Base-by-base conservation (phyloP, 176 grass and related monocot genomes). In the Avena atlantica region DNA sequence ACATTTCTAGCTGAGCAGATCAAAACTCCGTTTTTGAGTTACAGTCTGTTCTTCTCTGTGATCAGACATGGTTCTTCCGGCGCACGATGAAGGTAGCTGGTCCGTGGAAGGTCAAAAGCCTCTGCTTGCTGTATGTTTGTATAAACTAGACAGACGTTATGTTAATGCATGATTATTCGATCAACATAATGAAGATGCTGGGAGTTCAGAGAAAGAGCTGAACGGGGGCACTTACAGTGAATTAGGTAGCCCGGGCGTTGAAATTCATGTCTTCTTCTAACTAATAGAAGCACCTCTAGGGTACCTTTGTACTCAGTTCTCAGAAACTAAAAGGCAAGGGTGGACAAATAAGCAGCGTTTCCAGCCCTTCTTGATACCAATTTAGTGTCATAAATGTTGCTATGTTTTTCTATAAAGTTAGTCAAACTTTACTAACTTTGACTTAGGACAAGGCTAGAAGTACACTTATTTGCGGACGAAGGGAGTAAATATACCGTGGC, bases 261-360 rank as follows among this genome's bases (percentile, higher is more conserved):
- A 95, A 93, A 76, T 98, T 93, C 93, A 95, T 94, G 69, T 95
- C 91, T 93, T 93, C 82, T 83, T 95, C 91, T 78, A 98, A 74
- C 25, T 25, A 25, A 25, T 14, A 95, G 45, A 58, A 95, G 86
- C 58, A 94, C 80, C 4, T 92, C 88, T 20, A 95, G 90, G 31
- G 50, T 69, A 70, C 93, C 96, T 76, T 68, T 65, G 76, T 98
- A 98, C 27, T 76, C 65, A 62, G 20, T 86, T 89, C 75, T 89
- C 60, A 98, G 82, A 64, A 98, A 95, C 21, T 98, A 84, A 4
- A 87, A 36, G 70, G 92, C 77, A 21, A 86, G 49, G 58, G 40
- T 42, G 40, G 40, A 42, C 40, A 6, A 42, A 42, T 25, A 25
- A 25, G 40, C 4, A 42, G 40, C 40, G 40, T 42, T 42, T 42